Conservation (phyloP, 345 rosid species). For the Noccaea bulbosa region DNA sequence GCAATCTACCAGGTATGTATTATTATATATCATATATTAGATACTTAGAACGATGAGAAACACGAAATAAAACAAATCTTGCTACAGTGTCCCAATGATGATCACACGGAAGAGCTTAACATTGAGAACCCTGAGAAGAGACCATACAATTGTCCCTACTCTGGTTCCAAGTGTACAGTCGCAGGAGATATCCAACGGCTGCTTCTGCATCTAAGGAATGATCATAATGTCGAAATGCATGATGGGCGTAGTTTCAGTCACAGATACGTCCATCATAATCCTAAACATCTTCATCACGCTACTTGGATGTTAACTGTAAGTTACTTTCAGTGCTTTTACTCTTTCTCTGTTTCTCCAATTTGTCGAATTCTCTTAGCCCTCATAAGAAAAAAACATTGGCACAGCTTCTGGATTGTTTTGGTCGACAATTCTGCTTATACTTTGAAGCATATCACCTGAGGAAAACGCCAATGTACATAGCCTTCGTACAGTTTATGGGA, state of each 20-base stretch:
- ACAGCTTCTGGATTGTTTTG: conserved; percentile 51
- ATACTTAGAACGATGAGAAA: background rate
- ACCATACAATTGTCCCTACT: conserved; percentile 77
- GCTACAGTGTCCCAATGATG: conserved; percentile 68
- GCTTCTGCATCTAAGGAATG: conserved; percentile 73
- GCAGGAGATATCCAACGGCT: conserved; percentile 67
- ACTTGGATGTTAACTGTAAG: conserved; percentile 87
- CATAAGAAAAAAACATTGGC: background rate
- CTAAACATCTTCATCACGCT: conserved; percentile 79
- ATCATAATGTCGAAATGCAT: conserved; percentile 84
- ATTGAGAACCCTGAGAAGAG: conserved; percentile 56
- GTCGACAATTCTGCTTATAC: conserved; percentile 47
- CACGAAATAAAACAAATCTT: background rate
- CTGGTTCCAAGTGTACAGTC: conserved; percentile 72
- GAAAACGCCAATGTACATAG: conserved; percentile 48
- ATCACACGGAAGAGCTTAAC: conserved; percentile 65
- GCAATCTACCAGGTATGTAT: conserved; percentile 69
- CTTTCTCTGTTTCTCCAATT: conserved; percentile 17
- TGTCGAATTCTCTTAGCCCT: background rate
- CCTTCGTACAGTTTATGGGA: conserved; percentile 51
- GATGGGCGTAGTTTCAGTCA: conserved; percentile 83
- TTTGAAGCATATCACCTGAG: conserved; percentile 49
- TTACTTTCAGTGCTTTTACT: background rate
- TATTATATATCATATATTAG: background rate
- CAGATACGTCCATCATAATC: conserved; percentile 81